Evolutionary conservation across 2,329 filamentous ascomycete species (phyloP).

Genomic region (Graphilbum fragrans): DNA sequence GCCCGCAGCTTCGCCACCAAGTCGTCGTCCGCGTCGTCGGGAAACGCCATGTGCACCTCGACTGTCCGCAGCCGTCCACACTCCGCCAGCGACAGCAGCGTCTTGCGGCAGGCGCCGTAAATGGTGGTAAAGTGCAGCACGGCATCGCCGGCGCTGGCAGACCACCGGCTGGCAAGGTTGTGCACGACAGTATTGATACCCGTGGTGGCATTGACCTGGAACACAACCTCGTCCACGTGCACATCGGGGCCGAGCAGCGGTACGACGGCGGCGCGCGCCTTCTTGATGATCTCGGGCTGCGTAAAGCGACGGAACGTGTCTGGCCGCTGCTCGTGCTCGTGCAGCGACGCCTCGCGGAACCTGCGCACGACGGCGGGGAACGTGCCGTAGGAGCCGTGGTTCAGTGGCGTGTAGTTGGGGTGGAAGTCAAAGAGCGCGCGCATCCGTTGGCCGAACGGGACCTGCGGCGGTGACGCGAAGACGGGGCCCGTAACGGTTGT

Average conservation of each 20-base stretch:
- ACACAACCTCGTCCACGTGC: constrained; percentile 54
- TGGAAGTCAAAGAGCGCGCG: constrained; percentile 18
- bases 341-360: constrained; percentile 23
- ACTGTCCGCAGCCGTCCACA: constrained; percentile 15
- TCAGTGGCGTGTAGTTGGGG: constrained; percentile 17
- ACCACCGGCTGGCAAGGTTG: constrained; percentile 58
- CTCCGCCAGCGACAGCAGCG: constrained; percentile 59
- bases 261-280: constrained; percentile 52
- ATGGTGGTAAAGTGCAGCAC: constrained; percentile 70
- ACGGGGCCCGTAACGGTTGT: too few species aligned
- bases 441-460: too few species aligned
- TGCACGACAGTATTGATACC: constrained; percentile 71
- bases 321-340: constrained; percentile 45
- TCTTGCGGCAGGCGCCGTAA: constrained; percentile 68
- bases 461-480: too few species aligned
- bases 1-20: constrained; percentile 49
- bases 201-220: constrained; percentile 71
- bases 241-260: constrained; percentile 41
- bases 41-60: constrained; percentile 51
- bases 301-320: constrained; percentile 67
- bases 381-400: constrained; percentile 53
- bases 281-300: constrained; percentile 49
- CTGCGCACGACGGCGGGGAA: too few species aligned
- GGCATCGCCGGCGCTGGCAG: constrained; percentile 59
- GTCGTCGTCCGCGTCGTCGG: constrained; percentile 51